A percentile compares a stretch with the other conserved stretches of the same genome.
Conservation (phyloP, 1,139 yeast genomes). For the Geotrichum bryndzae region DNA sequence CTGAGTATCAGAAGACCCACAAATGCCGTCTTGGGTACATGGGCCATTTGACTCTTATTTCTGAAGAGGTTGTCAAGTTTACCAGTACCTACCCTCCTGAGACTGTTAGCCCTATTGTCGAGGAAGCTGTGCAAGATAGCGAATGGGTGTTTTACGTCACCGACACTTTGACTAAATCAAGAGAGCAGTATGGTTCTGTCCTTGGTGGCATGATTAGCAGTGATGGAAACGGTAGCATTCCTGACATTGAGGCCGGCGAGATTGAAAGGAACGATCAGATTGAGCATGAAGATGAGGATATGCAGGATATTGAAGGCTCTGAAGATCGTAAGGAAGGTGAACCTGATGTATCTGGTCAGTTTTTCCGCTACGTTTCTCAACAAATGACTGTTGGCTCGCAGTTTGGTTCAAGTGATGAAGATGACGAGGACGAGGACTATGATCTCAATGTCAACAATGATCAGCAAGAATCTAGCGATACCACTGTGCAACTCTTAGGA, state of each 20-base stretch:
- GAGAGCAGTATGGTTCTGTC: slow-evolving; percentile 94
- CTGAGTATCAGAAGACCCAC: slow-evolving; percentile 53
- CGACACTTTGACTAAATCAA: slow-evolving; percentile 74
- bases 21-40: slow-evolving; percentile 83
- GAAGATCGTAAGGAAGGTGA: slow-evolving; percentile 28
- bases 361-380: slow-evolving; percentile 78
- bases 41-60: slow-evolving; percentile 90
- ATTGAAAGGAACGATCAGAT: slow-evolving; percentile 23
- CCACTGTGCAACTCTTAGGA: slow-evolving; percentile 13
- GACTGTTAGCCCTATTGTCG: slow-evolving; percentile 54
- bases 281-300: slow-evolving; percentile 14
- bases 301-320: slow-evolving; percentile 20
- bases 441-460: slow-evolving; percentile 29
- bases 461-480: slow-evolving; percentile 10
- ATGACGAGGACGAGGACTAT: slow-evolving; percentile 47
- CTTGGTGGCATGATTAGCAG: slow-evolving; percentile 59
- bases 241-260: slow-evolving; percentile 1
- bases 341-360: slow-evolving; percentile 47
- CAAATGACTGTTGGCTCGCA: slow-evolving; percentile 45
- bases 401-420: slow-evolving; percentile 42
- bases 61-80: slow-evolving; percentile 95
- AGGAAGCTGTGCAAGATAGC: slow-evolving; percentile 49
- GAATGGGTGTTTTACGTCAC: slow-evolving; percentile 84
- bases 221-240: slow-evolving; percentile 24
- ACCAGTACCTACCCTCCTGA: slow-evolving; percentile 66